Conservation (phyloP, 2,329 filamentous ascomycete species). For the Ceratocystis papillata region DNA sequence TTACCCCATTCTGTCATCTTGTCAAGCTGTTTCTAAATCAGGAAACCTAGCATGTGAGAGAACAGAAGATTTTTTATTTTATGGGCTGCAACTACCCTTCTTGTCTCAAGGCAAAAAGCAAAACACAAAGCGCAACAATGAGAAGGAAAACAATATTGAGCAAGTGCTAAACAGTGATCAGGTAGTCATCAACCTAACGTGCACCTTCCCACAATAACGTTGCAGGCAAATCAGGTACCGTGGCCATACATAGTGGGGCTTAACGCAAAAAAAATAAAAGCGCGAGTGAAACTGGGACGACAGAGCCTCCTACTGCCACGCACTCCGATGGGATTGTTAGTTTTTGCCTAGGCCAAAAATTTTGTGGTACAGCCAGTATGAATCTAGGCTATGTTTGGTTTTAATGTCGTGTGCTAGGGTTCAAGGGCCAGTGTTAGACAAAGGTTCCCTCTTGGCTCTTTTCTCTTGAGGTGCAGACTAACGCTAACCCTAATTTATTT, state of each 20-base stretch:
- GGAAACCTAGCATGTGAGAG: background rate
- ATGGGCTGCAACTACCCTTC: background rate
- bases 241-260: background rate
- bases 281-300: background rate
- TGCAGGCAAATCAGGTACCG: conserved; percentile 10
- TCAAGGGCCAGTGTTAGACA: background rate
- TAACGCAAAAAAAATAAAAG: background rate
- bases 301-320: no score
- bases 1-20: conserved; percentile 4
- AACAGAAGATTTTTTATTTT: background rate
- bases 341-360: no score
- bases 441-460: background rate
- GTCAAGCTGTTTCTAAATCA: background rate
- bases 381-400: background rate
- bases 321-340: no score
- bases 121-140: background rate
- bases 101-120: background rate
- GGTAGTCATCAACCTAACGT: background rate
- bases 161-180: background rate
- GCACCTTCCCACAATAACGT: conserved; percentile 3
- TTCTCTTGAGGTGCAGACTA: background rate
- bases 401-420: background rate
- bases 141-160: background rate
- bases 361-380: background rate
- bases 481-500: no score